Evolutionary conservation across 1,284 basidiomycete genomes (phyloP).

Genomic region (Heliocybe sulcata): DNA sequence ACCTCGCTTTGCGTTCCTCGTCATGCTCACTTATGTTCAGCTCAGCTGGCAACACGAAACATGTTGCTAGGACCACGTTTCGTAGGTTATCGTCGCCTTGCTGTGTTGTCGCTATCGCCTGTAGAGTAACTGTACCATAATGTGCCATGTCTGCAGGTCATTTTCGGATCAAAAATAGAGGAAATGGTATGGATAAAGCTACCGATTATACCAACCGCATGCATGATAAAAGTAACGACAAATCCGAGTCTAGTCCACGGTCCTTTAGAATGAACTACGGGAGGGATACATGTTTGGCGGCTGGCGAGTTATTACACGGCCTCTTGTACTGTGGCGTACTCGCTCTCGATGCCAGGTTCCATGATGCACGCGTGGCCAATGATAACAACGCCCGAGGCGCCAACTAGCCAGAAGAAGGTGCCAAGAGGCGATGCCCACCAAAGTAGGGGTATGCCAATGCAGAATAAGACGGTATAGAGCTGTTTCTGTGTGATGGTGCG

Average conservation of each 20-base stretch:
- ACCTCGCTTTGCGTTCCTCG: neutral
- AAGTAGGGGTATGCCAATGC: conserved; percentile 70
- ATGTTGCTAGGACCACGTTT: neutral
- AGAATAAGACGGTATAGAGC: conserved; percentile 76
- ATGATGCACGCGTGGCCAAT: conserved; percentile 77
- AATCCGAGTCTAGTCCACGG: neutral
- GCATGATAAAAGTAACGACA: neutral
- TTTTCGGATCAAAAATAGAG: neutral
- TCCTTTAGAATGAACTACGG: neutral
- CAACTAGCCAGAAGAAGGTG: conserved; percentile 77
- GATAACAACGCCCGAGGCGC: conserved; percentile 69
- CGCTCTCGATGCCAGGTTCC: conserved; percentile 87
- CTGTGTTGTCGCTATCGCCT: neutral
- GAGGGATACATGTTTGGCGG: neutral
- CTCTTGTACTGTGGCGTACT: conserved; percentile 61
- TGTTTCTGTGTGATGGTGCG: conserved; percentile 78
- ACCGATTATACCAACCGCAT: neutral
- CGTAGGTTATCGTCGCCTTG: neutral
- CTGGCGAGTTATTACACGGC: neutral
- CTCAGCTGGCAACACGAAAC: neutral
- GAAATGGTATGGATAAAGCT: neutral
- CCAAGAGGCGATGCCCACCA: conserved; percentile 61
- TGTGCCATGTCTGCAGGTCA: neutral
- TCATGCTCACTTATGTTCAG: conserved; percentile 4
- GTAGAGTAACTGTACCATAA: conserved; percentile 2